These are phyloP conservation scores for Coccomyxa sp. DNA, from an alignment of 139 green algal species.

Conservation along the genomic window DNA sequence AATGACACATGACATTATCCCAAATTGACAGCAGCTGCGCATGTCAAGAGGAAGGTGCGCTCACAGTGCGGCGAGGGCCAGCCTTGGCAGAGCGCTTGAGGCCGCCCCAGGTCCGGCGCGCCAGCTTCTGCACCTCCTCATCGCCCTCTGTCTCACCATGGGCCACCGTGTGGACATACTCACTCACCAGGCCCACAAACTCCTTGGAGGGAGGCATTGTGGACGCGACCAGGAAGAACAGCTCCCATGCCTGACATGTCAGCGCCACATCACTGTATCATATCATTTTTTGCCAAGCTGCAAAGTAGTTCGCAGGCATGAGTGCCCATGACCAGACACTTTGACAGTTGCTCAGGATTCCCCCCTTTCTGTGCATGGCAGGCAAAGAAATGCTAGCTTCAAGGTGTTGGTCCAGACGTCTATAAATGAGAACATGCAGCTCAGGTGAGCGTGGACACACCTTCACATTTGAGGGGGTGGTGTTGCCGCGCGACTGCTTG, in stretches of 20 bases:
- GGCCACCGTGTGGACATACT: slow-evolving; percentile 52
- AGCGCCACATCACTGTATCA: background rate
- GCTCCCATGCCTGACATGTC: slow-evolving; percentile 71
- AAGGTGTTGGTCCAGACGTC: too few relatives aligned
- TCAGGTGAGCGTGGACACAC: background rate
- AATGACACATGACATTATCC: too few relatives aligned
- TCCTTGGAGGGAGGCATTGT: slow-evolving; percentile 86
- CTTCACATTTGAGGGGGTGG: slow-evolving; percentile 21
- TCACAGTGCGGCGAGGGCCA: slow-evolving; percentile 73
- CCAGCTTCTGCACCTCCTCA: slow-evolving; percentile 32
- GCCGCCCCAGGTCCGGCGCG: slow-evolving; percentile 61
- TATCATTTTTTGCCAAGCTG: background rate
- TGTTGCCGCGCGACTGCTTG: slow-evolving; percentile 89
- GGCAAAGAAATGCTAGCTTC: too few relatives aligned
- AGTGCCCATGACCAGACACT: too few relatives aligned
- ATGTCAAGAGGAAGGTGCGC: background rate
- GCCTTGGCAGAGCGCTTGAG: slow-evolving; percentile 88
- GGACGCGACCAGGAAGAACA: slow-evolving; percentile 79
- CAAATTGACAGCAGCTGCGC: too few relatives aligned
- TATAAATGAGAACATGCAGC: too few relatives aligned
- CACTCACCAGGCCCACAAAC: slow-evolving; percentile 82
- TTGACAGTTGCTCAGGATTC: too few relatives aligned
- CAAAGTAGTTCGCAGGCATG: too few relatives aligned
- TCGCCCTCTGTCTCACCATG: slow-evolving; percentile 45
- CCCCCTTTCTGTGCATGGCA: too few relatives aligned